Evolutionary conservation across 2,329 filamentous ascomycete genomes (phyloP), one percentile per base, ranked within the genome.

Genomic region (Colletotrichum theobromicola): DNA sequence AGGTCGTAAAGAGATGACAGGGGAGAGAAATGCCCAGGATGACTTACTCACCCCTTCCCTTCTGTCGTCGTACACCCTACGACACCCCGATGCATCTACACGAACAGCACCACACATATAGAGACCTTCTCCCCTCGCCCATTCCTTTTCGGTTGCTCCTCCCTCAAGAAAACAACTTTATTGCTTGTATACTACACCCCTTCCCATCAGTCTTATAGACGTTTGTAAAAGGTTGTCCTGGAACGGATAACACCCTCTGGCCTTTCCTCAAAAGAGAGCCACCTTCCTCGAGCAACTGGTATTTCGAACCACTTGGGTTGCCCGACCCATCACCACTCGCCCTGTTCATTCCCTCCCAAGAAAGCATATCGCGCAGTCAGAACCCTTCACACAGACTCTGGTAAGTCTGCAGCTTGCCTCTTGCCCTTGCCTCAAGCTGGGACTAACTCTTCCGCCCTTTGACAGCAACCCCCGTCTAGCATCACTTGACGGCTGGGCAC

Each of bases 401-500:
- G 69, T 71, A 18, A 37, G 69, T 34, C 37, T 34, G 10, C 7
- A 32, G 4, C 1, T 8, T 37, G 10, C 58, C 57, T 35, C n/a
- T 16, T 26, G 21, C 7, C 15, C 24, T n/a, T 16, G 16, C 16
- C 9, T 16, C 18, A 32, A 9, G 16, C 13, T 21, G 26, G 18
- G 34, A 61, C 70, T 70, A 26, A 70, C 46, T 7, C n/a, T 9
- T 13, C 6, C 24, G 9, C n/a, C 13, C 21, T 9, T n/a, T 18
- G 8, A 28, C 57, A n/a, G 15, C 67, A 18, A 70, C 21, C 37
- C 15, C 32, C 57, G 24, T 46, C 65, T 46, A 70, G 42, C 58
- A 57, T 55, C 64, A 61, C 70, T 68, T 12, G 37, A 62, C 42
- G 12, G 55, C 57, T 34, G 7, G n/a, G 16, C 64, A 53, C n/a